Evolutionary conservation across 306 rosid genomes (phyloP), one percentile per base, ranked within the genome.

Genomic region (Glycine latifolia): DNA sequence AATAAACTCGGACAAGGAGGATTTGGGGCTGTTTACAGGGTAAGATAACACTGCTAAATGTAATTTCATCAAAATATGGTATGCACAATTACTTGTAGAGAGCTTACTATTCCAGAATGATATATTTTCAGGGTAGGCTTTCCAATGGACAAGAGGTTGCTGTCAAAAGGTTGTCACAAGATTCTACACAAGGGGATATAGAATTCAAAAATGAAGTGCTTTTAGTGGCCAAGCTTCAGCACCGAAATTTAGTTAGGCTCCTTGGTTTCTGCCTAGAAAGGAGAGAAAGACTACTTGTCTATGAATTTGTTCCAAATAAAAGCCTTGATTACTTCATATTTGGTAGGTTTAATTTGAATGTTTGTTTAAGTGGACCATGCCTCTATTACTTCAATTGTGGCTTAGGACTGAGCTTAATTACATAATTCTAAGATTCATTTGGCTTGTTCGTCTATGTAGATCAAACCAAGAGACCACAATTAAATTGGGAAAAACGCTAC

Each of bases 1-100:
- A 86, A 82, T 73, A 78, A 82, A 39, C 78, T 85, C 2, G 86
- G 83, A 49, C 53, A 86, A 53, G 87, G 86, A 1, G 89, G 86
- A 56, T 86, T 83, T 43, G 87, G 87, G 10, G 3, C 72, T 10
- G 88, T 85, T 5, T 82, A 82, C 10, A 78, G 3, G 49, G 86
- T 85, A 78, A 59, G 20, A 48, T 61, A 55, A 48, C 26, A 10
- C 3, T 10, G 3, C 76, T 53, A n/a, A 49, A 10, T 2, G 16
- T 46, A 48, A 48, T 15, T 52, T 47, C 16, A 8, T 31, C 46
- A n/a, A 75, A 60, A 50, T 16, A 26, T 14, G 9, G 1, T 17
- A 59, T 7, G 43, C 43, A 4, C n/a, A 2, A 0, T 41, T n/a
- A 35, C 53, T 65, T 7, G 54, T 1, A 0, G 15, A 13, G 11